phyloP scores from a whole-genome alignment of 805 yeast genomes.

The Wickerhamiella occidentalis region DNA sequence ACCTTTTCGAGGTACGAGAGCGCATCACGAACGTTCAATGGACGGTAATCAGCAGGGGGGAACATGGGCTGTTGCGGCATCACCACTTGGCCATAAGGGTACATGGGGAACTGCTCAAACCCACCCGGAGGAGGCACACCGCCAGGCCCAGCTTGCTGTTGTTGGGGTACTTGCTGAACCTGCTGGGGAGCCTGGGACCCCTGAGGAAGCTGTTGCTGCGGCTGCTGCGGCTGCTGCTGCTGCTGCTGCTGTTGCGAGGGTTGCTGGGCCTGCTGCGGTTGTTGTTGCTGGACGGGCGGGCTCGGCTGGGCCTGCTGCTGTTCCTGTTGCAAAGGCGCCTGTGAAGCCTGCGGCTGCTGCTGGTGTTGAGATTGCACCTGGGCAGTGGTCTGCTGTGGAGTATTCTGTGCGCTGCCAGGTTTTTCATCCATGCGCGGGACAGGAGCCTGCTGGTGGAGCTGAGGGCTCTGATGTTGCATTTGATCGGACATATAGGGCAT shows the following conservation, averaged over 20 bases:
- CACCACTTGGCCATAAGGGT: slow-evolving; percentile 11
- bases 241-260: slow-evolving; percentile 5
- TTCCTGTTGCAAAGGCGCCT: slow-evolving; percentile 10
- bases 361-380: slow-evolving; percentile 10
- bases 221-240: slow-evolving; percentile 7
- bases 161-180: slow-evolving; percentile 1
- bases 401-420: slow-evolving; percentile 10
- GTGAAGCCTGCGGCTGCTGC: slow-evolving; percentile 12
- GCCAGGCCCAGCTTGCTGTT: background rate
- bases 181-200: slow-evolving; percentile 3
- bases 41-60: slow-evolving; percentile 32
- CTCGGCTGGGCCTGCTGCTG: slow-evolving; percentile 1
- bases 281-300: slow-evolving; percentile 18
- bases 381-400: slow-evolving; percentile 14
- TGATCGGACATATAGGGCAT: slow-evolving; percentile 4
- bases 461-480: slow-evolving; percentile 9
- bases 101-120: slow-evolving; percentile 5
- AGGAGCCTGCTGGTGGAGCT: slow-evolving; percentile 8
- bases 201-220: slow-evolving; percentile 7
- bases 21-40: slow-evolving; percentile 92
- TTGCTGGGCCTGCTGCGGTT: slow-evolving; percentile 14
- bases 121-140: slow-evolving; percentile 1
- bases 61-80: slow-evolving; percentile 20
- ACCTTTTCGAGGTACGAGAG: slow-evolving; percentile 91
- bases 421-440: slow-evolving; percentile 9